Evolutionary conservation across 192 early-diverging fungal species (phyloP).

Genomic region (Coemansia sp.): DNA sequence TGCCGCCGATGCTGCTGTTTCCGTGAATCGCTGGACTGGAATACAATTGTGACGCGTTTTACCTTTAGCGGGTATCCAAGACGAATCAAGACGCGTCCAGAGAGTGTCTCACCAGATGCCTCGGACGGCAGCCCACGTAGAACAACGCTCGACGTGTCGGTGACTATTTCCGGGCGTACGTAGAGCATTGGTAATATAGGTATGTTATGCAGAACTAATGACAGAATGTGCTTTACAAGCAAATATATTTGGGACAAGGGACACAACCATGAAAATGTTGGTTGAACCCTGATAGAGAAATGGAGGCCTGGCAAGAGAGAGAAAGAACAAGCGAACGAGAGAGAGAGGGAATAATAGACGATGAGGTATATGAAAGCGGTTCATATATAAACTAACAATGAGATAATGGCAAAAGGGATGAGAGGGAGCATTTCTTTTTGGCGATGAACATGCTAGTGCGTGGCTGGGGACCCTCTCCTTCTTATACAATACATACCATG

Average conservation of each 20-base stretch:
- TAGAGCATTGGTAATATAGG: slow-evolving; percentile 26
- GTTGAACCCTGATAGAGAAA: background rate
- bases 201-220: background rate
- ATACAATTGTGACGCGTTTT: slow-evolving; percentile 16
- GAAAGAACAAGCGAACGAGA: too few species aligned
- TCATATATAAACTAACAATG: too few species aligned
- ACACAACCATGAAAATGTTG: background rate
- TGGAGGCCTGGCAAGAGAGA: background rate
- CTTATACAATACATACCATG: too few species aligned
- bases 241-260: background rate
- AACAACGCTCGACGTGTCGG: slow-evolving; percentile 16
- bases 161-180: slow-evolving; percentile 31
- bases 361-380: too few species aligned
- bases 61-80: slow-evolving; percentile 38
- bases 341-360: too few species aligned
- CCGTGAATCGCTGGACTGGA: slow-evolving; percentile 13
- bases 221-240: background rate
- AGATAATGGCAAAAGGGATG: too few species aligned
- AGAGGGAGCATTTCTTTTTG: too few species aligned
- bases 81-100: slow-evolving; percentile 36
- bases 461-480: too few species aligned
- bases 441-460: too few species aligned
- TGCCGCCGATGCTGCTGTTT: slow-evolving; percentile 6
- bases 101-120: slow-evolving; percentile 30
- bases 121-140: slow-evolving; percentile 32